A percentile compares a stretch with the other conserved stretches of the same genome.
phyloP scores from a whole-genome alignment of 2,329 filamentous ascomycete species.

The Alternaria ventricosa region DNA sequence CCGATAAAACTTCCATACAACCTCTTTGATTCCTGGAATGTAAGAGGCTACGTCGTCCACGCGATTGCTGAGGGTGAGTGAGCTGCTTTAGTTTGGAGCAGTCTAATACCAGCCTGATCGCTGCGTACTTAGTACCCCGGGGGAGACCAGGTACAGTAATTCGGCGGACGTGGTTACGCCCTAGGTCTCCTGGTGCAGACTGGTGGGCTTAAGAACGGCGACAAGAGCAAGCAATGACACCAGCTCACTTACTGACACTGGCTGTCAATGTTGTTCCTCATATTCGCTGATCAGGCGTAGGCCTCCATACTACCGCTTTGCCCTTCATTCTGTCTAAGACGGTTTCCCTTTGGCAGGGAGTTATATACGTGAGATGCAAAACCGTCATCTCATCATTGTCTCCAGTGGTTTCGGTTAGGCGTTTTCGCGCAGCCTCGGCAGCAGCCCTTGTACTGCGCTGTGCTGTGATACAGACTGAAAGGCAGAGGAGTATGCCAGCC shows the following conservation, averaged over 20 bases:
- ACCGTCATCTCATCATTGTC: not conserved
- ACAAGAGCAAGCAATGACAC: not conserved
- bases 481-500: not conserved
- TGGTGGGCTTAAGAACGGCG: not conserved
- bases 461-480: not conserved
- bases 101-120: too few species aligned
- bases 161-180: too few species aligned
- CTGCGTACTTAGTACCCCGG: too few species aligned
- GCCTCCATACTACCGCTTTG: not conserved
- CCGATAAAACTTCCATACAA: not conserved
- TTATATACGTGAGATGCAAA: not conserved
- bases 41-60: not conserved
- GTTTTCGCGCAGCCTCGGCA: not conserved
- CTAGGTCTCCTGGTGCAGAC: too few species aligned
- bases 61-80: too few species aligned
- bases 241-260: not conserved
- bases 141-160: too few species aligned
- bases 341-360: accelerated
- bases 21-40: not conserved
- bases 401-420: not conserved
- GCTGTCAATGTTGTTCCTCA: not conserved
- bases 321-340: not conserved
- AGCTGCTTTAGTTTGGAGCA: too few species aligned
- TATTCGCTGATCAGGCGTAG: not conserved
- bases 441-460: not conserved